Evolutionary conservation across 768 basidiomycete species (phyloP), one percentile per base, ranked within the genome.

Genomic region (Calvatia gigantea): DNA sequence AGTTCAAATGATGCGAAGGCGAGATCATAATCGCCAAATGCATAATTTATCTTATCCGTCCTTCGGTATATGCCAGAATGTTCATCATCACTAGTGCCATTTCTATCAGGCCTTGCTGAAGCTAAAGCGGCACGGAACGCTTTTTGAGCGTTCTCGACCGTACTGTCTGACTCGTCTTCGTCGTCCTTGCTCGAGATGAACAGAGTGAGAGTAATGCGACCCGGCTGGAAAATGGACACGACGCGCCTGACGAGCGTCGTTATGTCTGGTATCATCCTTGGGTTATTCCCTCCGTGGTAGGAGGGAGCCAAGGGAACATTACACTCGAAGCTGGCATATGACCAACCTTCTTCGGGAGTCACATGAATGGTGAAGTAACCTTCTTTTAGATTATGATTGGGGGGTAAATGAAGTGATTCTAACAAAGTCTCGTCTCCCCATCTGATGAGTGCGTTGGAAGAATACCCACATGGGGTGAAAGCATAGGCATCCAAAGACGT

Each of bases 361-460:
- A 98, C 96, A 68, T 99, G 97, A 54, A 99, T 96, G 6, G 94
- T 98, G 69, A 92, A 98, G 71, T 99, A 99, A 35, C 96, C 93
- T 70, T 98, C 97, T 14, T 84, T 84, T 15, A 53, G 68, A 54
- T 61, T 64, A 55, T 55, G 63, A 54, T 29, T 21, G 31, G 59
- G 39, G 27, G 55, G 35, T 32, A 56, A 49, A 50, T 57, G 47
- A 19, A 65, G 61, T 31, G 56, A 58, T 44, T 63, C 45, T 51
- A 67, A 60, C 39, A 67, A 53, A 23, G 60, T 68, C 54, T 66
- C 72, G 47, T 76, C 73, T 14, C 74, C 77, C 83, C 81, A 91
- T 66, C 77, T 85, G 63, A 85, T 75, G 9, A 98, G 84, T 8
- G 93, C 94, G 67, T 99, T 99, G 59, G 91, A 88, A 2, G 91